Evolutionary conservation across 23 red algal genomes (phyloP), one percentile per base, ranked within the genome.

Genomic region (Agarophyton chilense): DNA sequence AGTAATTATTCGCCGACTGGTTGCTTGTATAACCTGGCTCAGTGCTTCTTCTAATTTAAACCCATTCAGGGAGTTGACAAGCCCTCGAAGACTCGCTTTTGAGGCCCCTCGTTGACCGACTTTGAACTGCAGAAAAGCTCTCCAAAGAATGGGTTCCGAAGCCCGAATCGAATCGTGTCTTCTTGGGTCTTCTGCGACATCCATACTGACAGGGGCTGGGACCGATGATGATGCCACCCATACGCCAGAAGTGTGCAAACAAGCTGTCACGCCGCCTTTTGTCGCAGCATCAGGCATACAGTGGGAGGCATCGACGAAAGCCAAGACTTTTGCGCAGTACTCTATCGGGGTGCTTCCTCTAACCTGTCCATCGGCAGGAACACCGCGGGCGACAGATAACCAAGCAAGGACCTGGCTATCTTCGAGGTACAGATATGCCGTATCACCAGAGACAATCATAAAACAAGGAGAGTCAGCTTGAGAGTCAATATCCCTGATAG

Each of bases 131-230:
- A 90, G 40, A 54, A 80, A 80, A 55, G 50, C 62, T 58, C 86
- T 80, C 86, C 86, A 90, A 7, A 90, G 58, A 45, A 80, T 62
- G 52, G 74, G 25, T 31, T 39, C 35, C 40, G 72, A 66, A 22
- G 34, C 86, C 1, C 36, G 25, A 68, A 90, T 41, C 17, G 75
- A 79, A 65, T 54, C 47, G 21, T 73, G 41, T 33, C 40, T 54
- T 21, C 67, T 39, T 43, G 29, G 36, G 26, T 56, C 46, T 36
- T 52, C 62, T 34, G 46, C 57, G n/a, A 73, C 47, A 49, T 90
- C 86, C 55, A 80, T 42, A 45, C 86, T 81, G 64, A 90, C 31
- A 8, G 86, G 86, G 4, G 86, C 86, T 25, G 86, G 86, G 47
- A 90, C 75, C 35, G 60, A 46, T 8, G 76, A 79, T 29, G 73